Percentiles rank a stretch among this genome's conserved stretches.
Evolutionary conservation across 2,329 filamentous ascomycete genomes (phyloP).

Genomic region (Fusarium musae): DNA sequence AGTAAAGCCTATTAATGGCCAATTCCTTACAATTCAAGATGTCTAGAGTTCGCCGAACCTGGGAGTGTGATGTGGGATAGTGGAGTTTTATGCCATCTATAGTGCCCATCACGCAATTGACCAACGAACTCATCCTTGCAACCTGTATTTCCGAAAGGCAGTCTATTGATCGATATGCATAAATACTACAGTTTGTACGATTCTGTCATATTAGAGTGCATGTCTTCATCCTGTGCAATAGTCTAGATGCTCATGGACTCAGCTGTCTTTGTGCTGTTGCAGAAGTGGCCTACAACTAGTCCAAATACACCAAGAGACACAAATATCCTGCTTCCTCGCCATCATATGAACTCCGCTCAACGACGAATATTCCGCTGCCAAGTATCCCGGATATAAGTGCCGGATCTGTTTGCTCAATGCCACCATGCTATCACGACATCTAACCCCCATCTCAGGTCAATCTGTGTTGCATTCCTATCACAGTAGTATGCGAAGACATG

Average conservation of each 20-base stretch:
- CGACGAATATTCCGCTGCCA: neutral
- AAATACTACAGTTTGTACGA: neutral
- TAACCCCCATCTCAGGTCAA: neutral
- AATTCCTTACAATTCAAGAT: neutral
- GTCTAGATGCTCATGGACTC: neutral
- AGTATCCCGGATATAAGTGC: constrained; percentile 1
- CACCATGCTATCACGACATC: constrained; percentile 20
- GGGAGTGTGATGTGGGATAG: neutral
- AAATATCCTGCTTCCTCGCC: neutral
- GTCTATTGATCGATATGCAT: neutral
- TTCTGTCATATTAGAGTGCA: neutral
- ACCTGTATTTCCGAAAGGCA: neutral
- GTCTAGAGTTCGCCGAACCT: neutral
- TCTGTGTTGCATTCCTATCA: neutral
- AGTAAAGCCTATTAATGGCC: neutral
- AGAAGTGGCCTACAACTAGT: neutral
- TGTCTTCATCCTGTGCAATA: neutral
- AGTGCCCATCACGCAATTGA: constrained; percentile 25
- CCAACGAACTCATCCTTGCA: constrained; percentile 1
- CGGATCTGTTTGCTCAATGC: neutral
- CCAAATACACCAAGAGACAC: neutral
- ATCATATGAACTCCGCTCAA: neutral
- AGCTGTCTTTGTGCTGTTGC: neutral
- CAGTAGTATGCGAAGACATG: neutral
- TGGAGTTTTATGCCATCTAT: constrained; percentile 23